Conservation (phyloP, 1,284 basidiomycete species). For the Microbotryomycetes sp. region DNA sequence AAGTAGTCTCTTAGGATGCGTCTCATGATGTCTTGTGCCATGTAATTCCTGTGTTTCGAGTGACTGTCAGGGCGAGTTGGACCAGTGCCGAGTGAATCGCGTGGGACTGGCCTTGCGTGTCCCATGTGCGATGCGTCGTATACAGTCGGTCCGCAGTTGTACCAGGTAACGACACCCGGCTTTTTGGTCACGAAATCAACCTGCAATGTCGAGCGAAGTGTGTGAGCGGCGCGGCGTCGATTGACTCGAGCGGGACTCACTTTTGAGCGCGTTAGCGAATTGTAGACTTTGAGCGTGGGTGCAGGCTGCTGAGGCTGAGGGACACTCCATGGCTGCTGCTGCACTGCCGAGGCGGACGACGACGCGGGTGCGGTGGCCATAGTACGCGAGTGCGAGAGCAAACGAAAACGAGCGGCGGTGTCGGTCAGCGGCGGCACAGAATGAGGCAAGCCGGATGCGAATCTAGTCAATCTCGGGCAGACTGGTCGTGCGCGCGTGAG, state of each 20-base stretch:
- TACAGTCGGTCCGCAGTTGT: constrained; percentile 76
- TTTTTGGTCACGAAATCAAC: constrained; percentile 74
- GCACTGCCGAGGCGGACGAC: too few relatives aligned
- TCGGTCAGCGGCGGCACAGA: too few relatives aligned
- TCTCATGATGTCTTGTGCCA: constrained; percentile 91
- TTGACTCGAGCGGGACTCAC: constrained; percentile 46
- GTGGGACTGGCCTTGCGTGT: constrained; percentile 70
- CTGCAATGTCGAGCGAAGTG: constrained; percentile 40
- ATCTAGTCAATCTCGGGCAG: too few relatives aligned
- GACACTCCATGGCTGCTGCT: constrained; percentile 37
- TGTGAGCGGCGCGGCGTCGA: too few relatives aligned
- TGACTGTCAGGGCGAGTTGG: constrained; percentile 11
- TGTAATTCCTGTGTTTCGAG: constrained; percentile 69
- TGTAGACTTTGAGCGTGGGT: constrained; percentile 71
- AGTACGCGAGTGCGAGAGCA: too few relatives aligned
- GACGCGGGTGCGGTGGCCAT: too few relatives aligned
- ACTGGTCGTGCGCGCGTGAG: too few relatives aligned
- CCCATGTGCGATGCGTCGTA: constrained; percentile 99
- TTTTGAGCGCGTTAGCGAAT: constrained; percentile 88
- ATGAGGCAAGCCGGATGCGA: too few relatives aligned
- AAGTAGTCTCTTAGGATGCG: constrained; percentile 94
- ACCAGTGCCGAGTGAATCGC: background rate
- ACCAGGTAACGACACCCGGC: constrained; percentile 86
- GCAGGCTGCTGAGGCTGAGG: constrained; percentile 37
- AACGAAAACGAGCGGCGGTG: too few relatives aligned